A percentile compares a stretch with the other conserved stretches of the same genome.
phyloP scores from a whole-genome alignment of 257 asterid genomes.

The Gynochthodes officinalis region DNA sequence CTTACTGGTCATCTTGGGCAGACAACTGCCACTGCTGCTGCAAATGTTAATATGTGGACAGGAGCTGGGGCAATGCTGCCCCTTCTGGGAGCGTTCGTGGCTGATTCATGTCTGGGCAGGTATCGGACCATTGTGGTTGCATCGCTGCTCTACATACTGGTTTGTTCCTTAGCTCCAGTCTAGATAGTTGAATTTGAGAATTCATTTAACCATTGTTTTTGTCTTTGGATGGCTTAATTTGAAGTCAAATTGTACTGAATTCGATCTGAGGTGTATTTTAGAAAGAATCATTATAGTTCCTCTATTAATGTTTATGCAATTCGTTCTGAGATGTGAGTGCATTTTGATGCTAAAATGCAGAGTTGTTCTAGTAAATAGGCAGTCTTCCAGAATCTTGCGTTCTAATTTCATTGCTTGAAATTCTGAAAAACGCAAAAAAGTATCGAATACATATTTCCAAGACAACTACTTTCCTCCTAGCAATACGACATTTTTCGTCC shows the following conservation, averaged over 20 bases:
- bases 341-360: not conserved
- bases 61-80: slow-evolving; percentile 45
- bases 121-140: slow-evolving; percentile 39
- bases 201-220: not conserved
- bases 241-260: not conserved
- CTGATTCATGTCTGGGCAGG: slow-evolving; percentile 42
- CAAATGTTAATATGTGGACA: slow-evolving; percentile 40
- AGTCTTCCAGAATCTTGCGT: not conserved
- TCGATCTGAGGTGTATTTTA: not conserved
- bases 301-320: not conserved
- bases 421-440: too few relatives aligned
- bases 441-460: too few relatives aligned
- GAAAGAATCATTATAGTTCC: not conserved
- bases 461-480: too few relatives aligned
- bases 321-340: too few relatives aligned
- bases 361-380: not conserved
- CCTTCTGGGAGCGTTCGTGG: slow-evolving; percentile 39
- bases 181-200: not conserved
- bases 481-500: not conserved
- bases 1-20: slow-evolving; percentile 43
- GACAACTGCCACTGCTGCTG: slow-evolving; percentile 52
- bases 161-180: slow-evolving; percentile 9
- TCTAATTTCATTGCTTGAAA: not conserved
- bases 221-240: not conserved
- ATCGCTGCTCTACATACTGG: slow-evolving; percentile 41